Conservation (phyloP, 441 rosid species). For the Adansonia madagascariensis region DNA sequence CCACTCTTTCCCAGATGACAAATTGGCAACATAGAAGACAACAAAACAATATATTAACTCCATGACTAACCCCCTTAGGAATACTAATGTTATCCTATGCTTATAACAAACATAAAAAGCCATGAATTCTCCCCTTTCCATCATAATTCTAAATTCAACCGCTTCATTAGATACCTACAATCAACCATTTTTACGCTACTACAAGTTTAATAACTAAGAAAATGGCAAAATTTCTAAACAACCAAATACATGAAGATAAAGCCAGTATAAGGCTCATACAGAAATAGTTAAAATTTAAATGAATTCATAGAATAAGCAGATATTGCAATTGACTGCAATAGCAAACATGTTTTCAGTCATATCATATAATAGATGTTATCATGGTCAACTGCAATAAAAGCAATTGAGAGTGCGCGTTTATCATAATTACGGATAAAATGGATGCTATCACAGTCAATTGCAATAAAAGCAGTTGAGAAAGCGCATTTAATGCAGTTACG, state of each 20-base stretch:
- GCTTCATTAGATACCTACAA: not conserved
- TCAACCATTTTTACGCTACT: not conserved
- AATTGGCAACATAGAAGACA: not conserved
- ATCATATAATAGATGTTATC: too few species aligned
- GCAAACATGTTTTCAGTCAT: too few species aligned
- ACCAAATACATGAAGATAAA: not conserved
- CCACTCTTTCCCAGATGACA: not conserved
- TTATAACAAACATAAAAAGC: not conserved
- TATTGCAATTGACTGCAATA: too few species aligned
- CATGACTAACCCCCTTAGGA: constrained; percentile 1
- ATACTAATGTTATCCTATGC: constrained; percentile 7
- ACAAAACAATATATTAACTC: not conserved
- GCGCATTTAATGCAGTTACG: too few species aligned
- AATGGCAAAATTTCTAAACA: not conserved
- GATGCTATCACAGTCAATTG: too few species aligned
- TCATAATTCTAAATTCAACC: constrained; percentile 13
- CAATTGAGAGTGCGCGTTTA: too few species aligned
- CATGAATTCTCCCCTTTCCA: not conserved
- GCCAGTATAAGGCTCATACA: not conserved
- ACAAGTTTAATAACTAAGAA: not conserved
- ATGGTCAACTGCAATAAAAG: too few species aligned
- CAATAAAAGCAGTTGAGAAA: too few species aligned
- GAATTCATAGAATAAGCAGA: not conserved
- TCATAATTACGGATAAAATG: too few species aligned
- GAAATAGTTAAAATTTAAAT: not conserved